Base-by-base conservation (phyloP, 2,329 filamentous ascomycete species). In the Fusarium pininemorale region DNA sequence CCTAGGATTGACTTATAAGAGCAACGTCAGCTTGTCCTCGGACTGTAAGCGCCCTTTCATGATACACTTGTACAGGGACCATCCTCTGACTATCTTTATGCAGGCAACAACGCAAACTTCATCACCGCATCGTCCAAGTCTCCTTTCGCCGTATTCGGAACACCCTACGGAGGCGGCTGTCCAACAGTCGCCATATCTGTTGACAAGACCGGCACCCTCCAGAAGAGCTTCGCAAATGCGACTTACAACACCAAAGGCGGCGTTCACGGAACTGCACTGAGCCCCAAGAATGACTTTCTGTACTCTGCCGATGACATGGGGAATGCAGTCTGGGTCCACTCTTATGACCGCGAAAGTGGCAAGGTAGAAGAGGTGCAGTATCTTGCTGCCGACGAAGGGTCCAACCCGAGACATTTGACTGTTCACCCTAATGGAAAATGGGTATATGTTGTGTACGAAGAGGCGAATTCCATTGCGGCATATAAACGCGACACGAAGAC, bases 1-100 rank as follows among this genome's bases (percentile, higher is more conserved):
- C 2, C 7, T n/a, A 0, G 47, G 7, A 0, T 18, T 50, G 28
- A 6, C 28, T 1, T 50, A 50, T 1, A 18, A 32, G 15, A 32
- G 11, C 28, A 50, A 50, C 10, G 15, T 32, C 22, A 50, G 28
- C 7, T 50, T 50, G 7, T 32, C 47, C 3, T 50, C 47, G 3
- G 47, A n/a, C 1, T 50, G 47, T 50, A 12, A n/a, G 47, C 7
- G 2, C 14, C 7, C 20, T 7, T 14, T 15, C 7, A 0, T 6
- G 42, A 44, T 18, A 32, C 13, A 32, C 12, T 32, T 32, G 13
- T 32, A 32, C 10, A 24, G 1, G 22, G 15, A 42, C 15, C 8
- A 18, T 20, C 7, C 3, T 47, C 20, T 48, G 14, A 50, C 14
- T 3, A 8, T 6, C 6, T 16, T 2, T 12, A n/a, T 12, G 3